Percentiles rank a stretch among this genome's conserved stretches.
Conservation (phyloP, 2,329 filamentous ascomycete genomes). For the Verticillium isaacii region DNA sequence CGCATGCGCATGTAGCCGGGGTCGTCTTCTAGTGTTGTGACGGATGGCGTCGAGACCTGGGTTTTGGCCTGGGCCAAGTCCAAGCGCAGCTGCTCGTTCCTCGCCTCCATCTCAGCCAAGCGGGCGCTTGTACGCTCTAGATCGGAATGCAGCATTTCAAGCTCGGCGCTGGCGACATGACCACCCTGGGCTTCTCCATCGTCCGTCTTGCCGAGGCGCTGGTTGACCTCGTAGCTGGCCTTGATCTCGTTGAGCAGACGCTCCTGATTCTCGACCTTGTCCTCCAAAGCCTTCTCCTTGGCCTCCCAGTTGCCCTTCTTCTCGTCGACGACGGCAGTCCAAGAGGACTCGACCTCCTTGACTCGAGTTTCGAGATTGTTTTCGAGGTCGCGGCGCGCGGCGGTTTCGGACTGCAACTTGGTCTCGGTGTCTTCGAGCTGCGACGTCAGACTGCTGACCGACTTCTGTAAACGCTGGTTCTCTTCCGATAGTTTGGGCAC, state of each 20-base stretch:
- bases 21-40: conserved; percentile 74
- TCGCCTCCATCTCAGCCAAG: conserved; percentile 84
- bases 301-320: conserved; percentile 96
- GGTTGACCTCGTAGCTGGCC: conserved; percentile 93
- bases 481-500: conserved; percentile 85
- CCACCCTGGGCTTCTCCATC: conserved; percentile 54
- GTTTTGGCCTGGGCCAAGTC: conserved; percentile 89
- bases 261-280: conserved; percentile 93
- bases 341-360: conserved; percentile 85
- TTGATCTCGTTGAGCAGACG: conserved; percentile 90
- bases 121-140: conserved; percentile 83
- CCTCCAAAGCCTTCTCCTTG: conserved; percentile 85
- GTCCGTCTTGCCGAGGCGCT: conserved; percentile 73
- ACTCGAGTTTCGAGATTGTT: conserved; percentile 72
- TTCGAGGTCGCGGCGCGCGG: conserved; percentile 69
- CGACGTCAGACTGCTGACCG: conserved; percentile 66
- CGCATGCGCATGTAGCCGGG: conserved; percentile 81
- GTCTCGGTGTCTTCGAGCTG: conserved; percentile 82
- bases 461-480: conserved; percentile 80
- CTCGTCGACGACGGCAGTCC: conserved; percentile 84
- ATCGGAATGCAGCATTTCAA: conserved; percentile 90
- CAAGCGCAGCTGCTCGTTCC: conserved; percentile 88
- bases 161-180: conserved; percentile 77
- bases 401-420: conserved; percentile 72
- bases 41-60: conserved; percentile 56